Base-by-base conservation (phyloP, 2,329 filamentous ascomycete species). In the Lecanicillium sp. region DNA sequence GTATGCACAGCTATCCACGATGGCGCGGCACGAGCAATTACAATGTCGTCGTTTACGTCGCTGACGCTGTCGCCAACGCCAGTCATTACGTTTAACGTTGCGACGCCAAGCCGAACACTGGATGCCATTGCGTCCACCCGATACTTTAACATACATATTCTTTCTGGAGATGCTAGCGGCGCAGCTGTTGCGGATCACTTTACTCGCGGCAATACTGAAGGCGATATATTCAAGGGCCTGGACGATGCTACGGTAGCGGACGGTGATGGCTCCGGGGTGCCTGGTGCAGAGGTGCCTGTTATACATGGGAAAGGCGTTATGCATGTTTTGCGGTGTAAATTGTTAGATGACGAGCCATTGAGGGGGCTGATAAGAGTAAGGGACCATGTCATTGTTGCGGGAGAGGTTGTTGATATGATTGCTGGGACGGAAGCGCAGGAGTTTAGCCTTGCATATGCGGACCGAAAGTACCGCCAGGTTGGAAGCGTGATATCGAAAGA, bases 41-140 rank as follows among this genome's bases (percentile, higher is more conserved):
- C 75, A 22, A 73, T 77, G 62, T 78, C 75, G 6, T 77, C 73
- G 3, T 69, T 79, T 45, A 73, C 73, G 3, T 75, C 72, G 0
- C 56, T 79, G 18, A 65, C 70, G 13, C 60, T 78, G 14, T 47
- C 51, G n/a, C 73, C 73, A 0, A 62, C 56, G 18, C 73, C 73
- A 1, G 58, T 72, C 9, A 56, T 79, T 6, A 69, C 67, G 1
- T 78, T 79, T 61, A 78, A 78, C 56, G 63, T 78, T 35, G 65
- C 65, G 17, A 63, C 68, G 19, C 74, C 74, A 15, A 76, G 71
- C 51, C 65, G 70, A 11, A 78, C 74, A 11, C 60, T 74, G 17
- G 64, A 71, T 41, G 73, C 73, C 8, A 63, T 79, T 16, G 44
- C 51, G 13, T 53, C 50, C 12, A 66, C 59, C 31, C 48, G 63